Percentiles rank a stretch among this genome's conserved stretches.
Evolutionary conservation across 305 asterid genomes (phyloP).

Genomic region (Lippia alba): DNA sequence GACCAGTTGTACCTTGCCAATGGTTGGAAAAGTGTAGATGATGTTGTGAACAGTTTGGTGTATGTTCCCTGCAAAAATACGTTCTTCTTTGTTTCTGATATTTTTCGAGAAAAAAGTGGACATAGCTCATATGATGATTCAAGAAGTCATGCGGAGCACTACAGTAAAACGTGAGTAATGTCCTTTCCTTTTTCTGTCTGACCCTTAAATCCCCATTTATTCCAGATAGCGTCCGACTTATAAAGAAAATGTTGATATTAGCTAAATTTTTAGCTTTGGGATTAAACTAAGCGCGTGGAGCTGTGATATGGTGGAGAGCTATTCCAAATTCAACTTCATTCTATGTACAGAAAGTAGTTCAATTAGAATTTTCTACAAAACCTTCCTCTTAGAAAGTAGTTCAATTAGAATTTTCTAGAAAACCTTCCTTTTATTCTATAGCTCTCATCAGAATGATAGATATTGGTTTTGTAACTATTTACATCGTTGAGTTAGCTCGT

Average conservation of each 20-base stretch:
- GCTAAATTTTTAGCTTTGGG: slow-evolving; percentile 22
- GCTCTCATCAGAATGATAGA: slow-evolving; percentile 18
- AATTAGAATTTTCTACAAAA: slow-evolving; percentile 9
- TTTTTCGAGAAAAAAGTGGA: slow-evolving; percentile 56
- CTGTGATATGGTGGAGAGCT: slow-evolving; percentile 16
- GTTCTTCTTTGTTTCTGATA: slow-evolving; percentile 81
- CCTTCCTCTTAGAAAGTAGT: slow-evolving; percentile 11
- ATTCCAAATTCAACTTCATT: slow-evolving; percentile 28
- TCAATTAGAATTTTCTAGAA: slow-evolving; percentile 6
- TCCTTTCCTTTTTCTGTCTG: slow-evolving; percentile 26
- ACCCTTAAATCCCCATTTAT: slow-evolving; percentile 26
- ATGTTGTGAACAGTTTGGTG: slow-evolving; percentile 81
- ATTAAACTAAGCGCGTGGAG: slow-evolving; percentile 10
- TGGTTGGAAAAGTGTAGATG: slow-evolving; percentile 61
- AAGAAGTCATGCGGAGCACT: slow-evolving; percentile 67
- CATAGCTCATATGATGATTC: slow-evolving; percentile 56
- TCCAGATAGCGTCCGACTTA: slow-evolving; percentile 12
- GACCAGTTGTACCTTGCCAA: slow-evolving; percentile 71
- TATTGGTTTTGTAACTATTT: slow-evolving; percentile 20
- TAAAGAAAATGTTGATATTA: slow-evolving; percentile 23
- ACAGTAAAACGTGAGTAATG: slow-evolving; percentile 64
- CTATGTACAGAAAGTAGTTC: neutral
- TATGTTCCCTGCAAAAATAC: slow-evolving; percentile 76
- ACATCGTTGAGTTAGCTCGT: slow-evolving; percentile 25
- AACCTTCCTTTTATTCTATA: slow-evolving; percentile 26